These are phyloP conservation scores for Solanum paucissectum DNA, from an alignment of 257 asterid species.

Conservation along the genomic window DNA sequence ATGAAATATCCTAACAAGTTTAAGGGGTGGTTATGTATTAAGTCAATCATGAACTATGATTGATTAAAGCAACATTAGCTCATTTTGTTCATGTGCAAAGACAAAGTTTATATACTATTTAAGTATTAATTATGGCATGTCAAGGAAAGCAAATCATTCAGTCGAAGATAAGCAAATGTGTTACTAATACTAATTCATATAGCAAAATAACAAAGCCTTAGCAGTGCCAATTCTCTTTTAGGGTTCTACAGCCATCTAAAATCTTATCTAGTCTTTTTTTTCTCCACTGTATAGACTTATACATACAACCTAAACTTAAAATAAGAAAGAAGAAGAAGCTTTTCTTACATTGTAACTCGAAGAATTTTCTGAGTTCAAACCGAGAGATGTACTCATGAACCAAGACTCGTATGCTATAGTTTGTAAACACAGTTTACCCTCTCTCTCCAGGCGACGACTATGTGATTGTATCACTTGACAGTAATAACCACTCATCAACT, in stretches of 20 bases:
- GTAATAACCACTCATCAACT: slow-evolving; percentile 1
- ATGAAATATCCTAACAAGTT: too few relatives aligned
- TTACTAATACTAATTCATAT: background rate
- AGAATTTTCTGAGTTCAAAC: background rate
- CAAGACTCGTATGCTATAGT: background rate
- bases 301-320: background rate
- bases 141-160: background rate
- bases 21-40: background rate
- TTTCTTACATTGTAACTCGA: background rate
- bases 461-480: background rate
- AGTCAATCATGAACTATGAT: rapidly evolving
- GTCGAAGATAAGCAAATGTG: background rate
- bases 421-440: background rate
- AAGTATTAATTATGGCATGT: background rate
- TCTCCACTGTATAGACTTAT: background rate
- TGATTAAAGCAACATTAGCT: background rate
- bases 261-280: background rate
- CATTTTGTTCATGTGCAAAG: background rate
- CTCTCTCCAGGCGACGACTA: background rate
- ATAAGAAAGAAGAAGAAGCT: background rate
- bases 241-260: background rate
- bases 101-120: background rate
- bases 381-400: background rate
- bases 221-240: background rate
- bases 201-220: background rate